Evolutionary conservation across 768 basidiomycete species (phyloP).

Genomic region (Hericium erinaceus): DNA sequence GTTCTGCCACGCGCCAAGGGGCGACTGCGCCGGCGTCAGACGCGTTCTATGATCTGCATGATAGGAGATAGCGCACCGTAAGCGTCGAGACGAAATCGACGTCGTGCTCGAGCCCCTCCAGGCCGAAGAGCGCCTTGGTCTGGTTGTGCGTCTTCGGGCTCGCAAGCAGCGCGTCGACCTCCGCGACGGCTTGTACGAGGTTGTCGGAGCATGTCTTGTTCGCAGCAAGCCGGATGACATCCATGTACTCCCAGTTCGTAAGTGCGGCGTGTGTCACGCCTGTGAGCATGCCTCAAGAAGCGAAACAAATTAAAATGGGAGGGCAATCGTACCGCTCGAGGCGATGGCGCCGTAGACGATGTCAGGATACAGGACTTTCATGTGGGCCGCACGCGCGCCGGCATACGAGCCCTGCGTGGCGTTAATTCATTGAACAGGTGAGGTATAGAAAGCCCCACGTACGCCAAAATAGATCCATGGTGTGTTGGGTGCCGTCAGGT

Average conservation of each 20-base stretch:
- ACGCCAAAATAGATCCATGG: slow-evolving; percentile 96
- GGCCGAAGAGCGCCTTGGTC: slow-evolving; percentile 73
- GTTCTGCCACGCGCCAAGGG: slow-evolving; percentile 70
- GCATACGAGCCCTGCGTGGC: slow-evolving; percentile 28
- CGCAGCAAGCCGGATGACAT: slow-evolving; percentile 66
- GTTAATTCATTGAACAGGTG: neutral
- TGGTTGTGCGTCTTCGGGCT: slow-evolving; percentile 33
- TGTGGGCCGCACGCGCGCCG: slow-evolving; percentile 88
- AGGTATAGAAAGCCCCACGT: slow-evolving; percentile 15
- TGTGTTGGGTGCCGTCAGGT: slow-evolving; percentile 60
- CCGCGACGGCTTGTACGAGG: slow-evolving; percentile 46
- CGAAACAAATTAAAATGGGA: neutral
- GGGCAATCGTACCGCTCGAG: slow-evolving; percentile 56
- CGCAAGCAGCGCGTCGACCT: slow-evolving; percentile 56
- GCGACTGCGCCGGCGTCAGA: slow-evolving; percentile 29
- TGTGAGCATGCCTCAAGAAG: slow-evolving; percentile 18
- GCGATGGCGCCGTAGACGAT: slow-evolving; percentile 86
- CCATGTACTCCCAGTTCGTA: slow-evolving; percentile 83
- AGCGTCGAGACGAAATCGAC: slow-evolving; percentile 73
- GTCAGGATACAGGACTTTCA: slow-evolving; percentile 81
- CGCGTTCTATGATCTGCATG: neutral
- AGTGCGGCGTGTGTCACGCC: slow-evolving; percentile 81
- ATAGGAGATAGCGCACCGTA: slow-evolving; percentile 30
- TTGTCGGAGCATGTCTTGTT: slow-evolving; percentile 52
- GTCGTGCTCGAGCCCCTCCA: slow-evolving; percentile 56